Conservation (phyloP, 345 rosid species). For the Raphanus sativus region DNA sequence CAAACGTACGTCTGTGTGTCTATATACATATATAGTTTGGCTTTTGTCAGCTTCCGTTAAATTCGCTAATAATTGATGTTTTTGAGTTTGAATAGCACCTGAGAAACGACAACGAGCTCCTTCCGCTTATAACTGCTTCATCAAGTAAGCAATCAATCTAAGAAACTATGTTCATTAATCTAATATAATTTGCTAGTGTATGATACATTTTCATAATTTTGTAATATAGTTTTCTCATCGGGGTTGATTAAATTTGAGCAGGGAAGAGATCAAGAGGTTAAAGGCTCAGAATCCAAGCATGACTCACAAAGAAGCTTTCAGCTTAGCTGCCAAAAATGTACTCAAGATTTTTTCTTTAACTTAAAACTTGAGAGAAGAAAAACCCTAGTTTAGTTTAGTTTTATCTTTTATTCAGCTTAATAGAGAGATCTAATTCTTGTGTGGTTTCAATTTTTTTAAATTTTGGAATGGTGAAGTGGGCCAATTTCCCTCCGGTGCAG, state of each 20-base stretch:
- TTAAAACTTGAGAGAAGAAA: neutral
- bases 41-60: neutral
- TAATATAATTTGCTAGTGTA: neutral
- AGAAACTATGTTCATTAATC: neutral
- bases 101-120: constrained; percentile 99
- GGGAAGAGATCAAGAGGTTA: constrained; percentile 97
- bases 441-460: constrained; percentile 29
- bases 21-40: neutral
- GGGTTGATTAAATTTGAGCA: constrained; percentile 21
- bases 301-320: constrained; percentile 97
- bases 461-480: constrained; percentile 67
- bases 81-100: constrained; percentile 58
- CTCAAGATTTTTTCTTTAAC: neutral
- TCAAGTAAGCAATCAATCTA: constrained; percentile 58
- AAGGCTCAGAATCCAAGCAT: constrained; percentile 89
- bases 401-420: neutral
- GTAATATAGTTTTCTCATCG: neutral
- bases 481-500: constrained; percentile 71
- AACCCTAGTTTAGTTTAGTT: neutral
- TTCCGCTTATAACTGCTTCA: constrained; percentile 91
- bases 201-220: neutral
- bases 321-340: constrained; percentile 97
- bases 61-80: neutral
- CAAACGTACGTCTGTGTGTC: constrained; percentile 59
- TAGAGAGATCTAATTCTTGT: neutral